Evolutionary conservation across 805 yeast species (phyloP), one percentile per base, ranked within the genome.

Genomic region (Hemisphaericaspora nanyangensis): DNA sequence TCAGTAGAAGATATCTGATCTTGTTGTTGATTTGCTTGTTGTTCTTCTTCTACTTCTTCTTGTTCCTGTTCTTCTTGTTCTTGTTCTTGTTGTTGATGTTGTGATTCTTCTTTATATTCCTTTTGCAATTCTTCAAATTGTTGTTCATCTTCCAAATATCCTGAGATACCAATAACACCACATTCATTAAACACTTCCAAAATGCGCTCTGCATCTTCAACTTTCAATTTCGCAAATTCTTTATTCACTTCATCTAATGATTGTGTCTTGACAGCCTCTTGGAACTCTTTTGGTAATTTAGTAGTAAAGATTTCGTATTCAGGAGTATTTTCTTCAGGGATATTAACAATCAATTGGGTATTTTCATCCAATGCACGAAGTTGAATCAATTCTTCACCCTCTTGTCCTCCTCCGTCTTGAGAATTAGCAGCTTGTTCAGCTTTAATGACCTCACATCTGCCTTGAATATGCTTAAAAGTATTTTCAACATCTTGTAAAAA

Each of bases 321-420:
- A 4, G 73, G 62, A 3, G 75, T 71, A n/a, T 74, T 75, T 38
- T 63, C 62, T 44, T 68, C 62, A 6, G 96, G 96, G 12, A 86
- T 63, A 42, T 71, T 74, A 11, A 91, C 87, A 34, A 77, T 72
- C 31, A 91, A 70, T 58, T 83, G 81, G 2, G 89, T 77, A 42
- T 80, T 74, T 30, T 93, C 95, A 60, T 91, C 98, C 42, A 90
- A 74, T 0, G 96, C 79, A 55, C 85, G 85, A 55, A 91, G 70
- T 63, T 91, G 99, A 48, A 91, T 89, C 44, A 83, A 80, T 41
- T 82, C 91, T 33, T 79, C 90, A 29, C 57, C 72, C 5, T 57
- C 68, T 7, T 24, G 12, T 27, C 16, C 37, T 17, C 8, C 20
- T 7, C 17, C 35, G 10, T 56, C 59, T 8, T 48, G 61, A 6